These are phyloP conservation scores for Jackrogersella minutella DNA, from an alignment of 495 filamentous ascomycete species.

Conservation along the genomic window DNA sequence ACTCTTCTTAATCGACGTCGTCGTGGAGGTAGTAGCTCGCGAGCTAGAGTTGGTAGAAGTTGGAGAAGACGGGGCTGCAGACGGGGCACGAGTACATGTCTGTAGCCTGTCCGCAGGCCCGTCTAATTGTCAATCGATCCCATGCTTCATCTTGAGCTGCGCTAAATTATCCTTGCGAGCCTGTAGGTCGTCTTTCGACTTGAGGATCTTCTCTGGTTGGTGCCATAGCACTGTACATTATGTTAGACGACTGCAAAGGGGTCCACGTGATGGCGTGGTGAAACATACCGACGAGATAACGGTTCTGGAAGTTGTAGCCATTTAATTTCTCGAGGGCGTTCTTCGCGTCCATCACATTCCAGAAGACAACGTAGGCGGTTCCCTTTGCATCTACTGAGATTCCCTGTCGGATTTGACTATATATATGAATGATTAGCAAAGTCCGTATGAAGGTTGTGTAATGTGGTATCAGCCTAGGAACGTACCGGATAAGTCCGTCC, in stretches of 20 bases:
- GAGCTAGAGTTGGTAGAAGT: conserved; percentile 50
- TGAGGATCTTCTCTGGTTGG: conserved; percentile 96
- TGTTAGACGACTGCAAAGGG: conserved; percentile 16
- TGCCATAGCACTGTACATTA: conserved; percentile 85
- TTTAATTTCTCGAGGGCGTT: conserved; percentile 98
- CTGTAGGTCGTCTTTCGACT: conserved; percentile 91
- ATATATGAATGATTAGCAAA: conserved; percentile 44
- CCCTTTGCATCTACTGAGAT: conserved; percentile 98
- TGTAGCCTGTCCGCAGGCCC: conserved; percentile 63
- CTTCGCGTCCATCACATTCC: conserved; percentile 99
- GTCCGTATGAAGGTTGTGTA: background rate
- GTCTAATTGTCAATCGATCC: conserved; percentile 91
- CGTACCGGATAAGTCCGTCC: conserved; percentile 47
- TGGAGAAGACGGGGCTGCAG: conserved; percentile 63
- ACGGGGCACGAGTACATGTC: conserved; percentile 49
- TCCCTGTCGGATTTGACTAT: conserved; percentile 96
- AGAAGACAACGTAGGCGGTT: conserved; percentile 98
- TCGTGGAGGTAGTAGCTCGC: conserved; percentile 37
- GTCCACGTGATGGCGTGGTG: conserved; percentile 7
- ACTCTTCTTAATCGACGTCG: conserved; percentile 42
- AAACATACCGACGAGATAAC: conserved; percentile 94
- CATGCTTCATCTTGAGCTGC: conserved; percentile 95
- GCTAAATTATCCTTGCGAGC: conserved; percentile 96
- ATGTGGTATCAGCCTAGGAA: background rate
- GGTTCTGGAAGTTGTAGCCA: conserved; percentile 99